These are phyloP conservation scores for Cercophora newfieldiana DNA, from an alignment of 495 filamentous ascomycete species.

Conservation along the genomic window DNA sequence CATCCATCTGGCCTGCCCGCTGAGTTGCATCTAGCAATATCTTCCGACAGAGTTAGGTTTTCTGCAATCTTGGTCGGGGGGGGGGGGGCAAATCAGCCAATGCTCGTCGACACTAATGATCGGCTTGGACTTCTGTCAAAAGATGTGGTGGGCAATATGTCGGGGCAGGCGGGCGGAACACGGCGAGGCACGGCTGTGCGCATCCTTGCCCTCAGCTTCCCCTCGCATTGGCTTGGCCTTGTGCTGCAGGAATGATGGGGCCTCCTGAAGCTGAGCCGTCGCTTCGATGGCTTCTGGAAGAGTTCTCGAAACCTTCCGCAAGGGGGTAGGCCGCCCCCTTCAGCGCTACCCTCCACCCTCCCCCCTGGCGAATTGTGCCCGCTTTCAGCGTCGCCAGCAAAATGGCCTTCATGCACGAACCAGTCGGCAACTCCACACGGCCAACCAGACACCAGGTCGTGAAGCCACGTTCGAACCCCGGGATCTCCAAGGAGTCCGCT, in stretches of 20 bases:
- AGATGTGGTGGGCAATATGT: background rate
- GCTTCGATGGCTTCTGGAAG: slow-evolving; percentile 27
- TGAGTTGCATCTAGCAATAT: background rate
- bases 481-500: slow-evolving; percentile 7
- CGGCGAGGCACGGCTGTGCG: slow-evolving; percentile 9
- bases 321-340: slow-evolving; percentile 5
- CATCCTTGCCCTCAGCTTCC: slow-evolving; percentile 14
- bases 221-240: slow-evolving; percentile 23
- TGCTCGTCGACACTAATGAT: background rate
- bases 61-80: background rate
- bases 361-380: slow-evolving; percentile 18
- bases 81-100: background rate
- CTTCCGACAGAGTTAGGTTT: background rate
- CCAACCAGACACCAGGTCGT: slow-evolving; percentile 21
- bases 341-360: slow-evolving; percentile 15
- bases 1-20: background rate
- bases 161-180: background rate
- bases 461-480: slow-evolving; percentile 11
- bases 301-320: slow-evolving; percentile 29
- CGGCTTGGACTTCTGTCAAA: background rate
- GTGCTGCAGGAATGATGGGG: slow-evolving; percentile 2
- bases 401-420: slow-evolving; percentile 25
- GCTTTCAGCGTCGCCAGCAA: slow-evolving; percentile 7
- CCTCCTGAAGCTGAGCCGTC: slow-evolving; percentile 15
- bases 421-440: slow-evolving; percentile 26